phyloP scores from a whole-genome alignment of 2,329 filamentous ascomycete genomes.

The Coccinonectria pachysandricola region DNA sequence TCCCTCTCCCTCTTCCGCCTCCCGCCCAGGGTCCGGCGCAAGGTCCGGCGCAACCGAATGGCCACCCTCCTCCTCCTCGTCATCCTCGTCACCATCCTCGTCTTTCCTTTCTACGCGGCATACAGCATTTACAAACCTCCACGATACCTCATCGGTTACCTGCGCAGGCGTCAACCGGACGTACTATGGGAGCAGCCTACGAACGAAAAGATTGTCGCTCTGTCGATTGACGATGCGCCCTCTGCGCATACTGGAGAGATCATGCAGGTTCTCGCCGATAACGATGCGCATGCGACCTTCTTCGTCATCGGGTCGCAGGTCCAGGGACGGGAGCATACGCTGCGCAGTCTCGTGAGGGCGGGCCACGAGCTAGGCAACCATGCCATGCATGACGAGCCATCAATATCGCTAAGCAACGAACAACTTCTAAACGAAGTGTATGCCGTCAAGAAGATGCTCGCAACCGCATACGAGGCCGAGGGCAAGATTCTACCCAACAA shows the following conservation, averaged over 20 bases:
- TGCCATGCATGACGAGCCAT: constrained; percentile 79
- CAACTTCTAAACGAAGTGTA: constrained; percentile 54
- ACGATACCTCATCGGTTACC: constrained; percentile 55
- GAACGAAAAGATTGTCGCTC: constrained; percentile 56
- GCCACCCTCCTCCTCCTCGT: constrained; percentile 37
- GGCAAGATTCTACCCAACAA: constrained; percentile 37
- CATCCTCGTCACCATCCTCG: constrained; percentile 24
- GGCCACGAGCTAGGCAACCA: constrained; percentile 77
- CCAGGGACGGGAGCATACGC: constrained; percentile 38
- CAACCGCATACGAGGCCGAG: constrained; percentile 42
- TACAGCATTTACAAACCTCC: constrained; percentile 80
- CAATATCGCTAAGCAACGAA: constrained; percentile 46
- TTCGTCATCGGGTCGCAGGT: constrained; percentile 82
- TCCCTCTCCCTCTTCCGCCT: constrained; percentile 43
- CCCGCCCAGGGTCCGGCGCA: constrained; percentile 45
- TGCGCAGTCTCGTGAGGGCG: constrained; percentile 46
- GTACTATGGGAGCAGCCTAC: constrained; percentile 63
- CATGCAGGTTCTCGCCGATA: constrained; percentile 51
- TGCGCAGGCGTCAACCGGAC: constrained; percentile 63
- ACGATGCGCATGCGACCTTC: constrained; percentile 69
- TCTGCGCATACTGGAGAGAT: constrained; percentile 63
- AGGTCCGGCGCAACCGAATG: constrained; percentile 49
- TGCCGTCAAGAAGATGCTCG: constrained; percentile 51
- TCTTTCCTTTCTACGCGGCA: constrained; percentile 33
- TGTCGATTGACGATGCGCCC: constrained; percentile 83